Conservation (phyloP, 352 stramenopile species). For the Globisporangium cylindrosporum region DNA sequence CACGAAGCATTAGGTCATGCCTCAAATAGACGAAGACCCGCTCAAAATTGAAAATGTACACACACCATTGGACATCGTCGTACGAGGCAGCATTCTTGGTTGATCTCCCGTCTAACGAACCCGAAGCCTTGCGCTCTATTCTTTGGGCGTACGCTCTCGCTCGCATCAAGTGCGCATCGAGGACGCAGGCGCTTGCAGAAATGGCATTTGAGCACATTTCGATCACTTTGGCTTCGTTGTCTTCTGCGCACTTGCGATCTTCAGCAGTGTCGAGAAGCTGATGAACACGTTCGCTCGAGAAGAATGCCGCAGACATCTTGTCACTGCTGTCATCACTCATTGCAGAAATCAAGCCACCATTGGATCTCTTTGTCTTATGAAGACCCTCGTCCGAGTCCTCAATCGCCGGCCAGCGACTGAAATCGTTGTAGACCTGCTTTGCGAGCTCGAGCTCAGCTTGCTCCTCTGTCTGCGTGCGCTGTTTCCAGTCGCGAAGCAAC, state of each 20-base stretch:
- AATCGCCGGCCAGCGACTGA: constrained; percentile 37
- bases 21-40: neutral
- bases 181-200: constrained; percentile 14
- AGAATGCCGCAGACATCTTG: neutral
- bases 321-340: neutral
- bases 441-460: constrained; percentile 26
- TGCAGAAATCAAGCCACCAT: neutral
- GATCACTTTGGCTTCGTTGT: constrained; percentile 10
- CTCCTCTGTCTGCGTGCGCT: constrained; percentile 20
- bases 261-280: constrained; percentile 5
- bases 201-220: constrained; percentile 22
- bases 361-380: neutral
- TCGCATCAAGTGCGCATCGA: constrained; percentile 20
- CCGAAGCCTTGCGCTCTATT: constrained; percentile 6
- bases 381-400: constrained; percentile 14
- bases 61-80: constrained; percentile 13
- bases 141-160: constrained; percentile 13
- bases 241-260: neutral
- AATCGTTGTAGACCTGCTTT: constrained; percentile 33
- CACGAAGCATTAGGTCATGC: neutral
- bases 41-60: neutral
- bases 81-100: neutral
- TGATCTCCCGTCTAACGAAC: neutral
- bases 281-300: constrained; percentile 11
- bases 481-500: constrained; percentile 25